Base-by-base conservation (phyloP, 108 stramenopile genomes). In the Pseudonitzschia pungens region DNA sequence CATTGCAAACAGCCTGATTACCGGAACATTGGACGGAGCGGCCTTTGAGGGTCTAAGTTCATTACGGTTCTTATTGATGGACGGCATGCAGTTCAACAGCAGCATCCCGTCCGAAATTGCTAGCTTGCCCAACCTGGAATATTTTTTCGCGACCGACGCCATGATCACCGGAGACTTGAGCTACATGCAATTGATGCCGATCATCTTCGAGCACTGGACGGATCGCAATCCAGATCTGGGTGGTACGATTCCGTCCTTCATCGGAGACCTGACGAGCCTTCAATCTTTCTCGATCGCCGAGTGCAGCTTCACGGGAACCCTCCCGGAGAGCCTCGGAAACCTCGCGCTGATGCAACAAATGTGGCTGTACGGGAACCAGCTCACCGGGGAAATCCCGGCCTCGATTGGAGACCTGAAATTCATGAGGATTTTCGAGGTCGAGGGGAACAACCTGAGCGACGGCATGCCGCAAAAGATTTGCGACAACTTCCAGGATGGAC, bases 371-470 rank as follows among this genome's bases (percentile, higher is more conserved):
- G 67, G 62, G n/a, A 75, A 75, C 41, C 45, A 68, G n/a, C 41
- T 75, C 26, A 43, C 18, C 10, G 74, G 74, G 7, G 43, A 67
- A 50, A 68, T 75, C 52, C 74, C 74, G 15, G 42, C 74, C 22
- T 40, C 69, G 20, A 4, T 75, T 15, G 66, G 65, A 16, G n/a
- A 44, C 18, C 43, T 75, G 40, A 59, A 41, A 5, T 41, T 42
- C 22, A 41, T 75, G 21, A 55, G 81, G 64, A 81, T 78, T 40
- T 56, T 75, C 14, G 45, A 58, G 53, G 24, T 87, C 44, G 78
- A 81, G 57, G 68, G 70, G 40, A 89, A 87, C 72, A 50, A 73
- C 40, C 59, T 89, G 44, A 75, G 68, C 27, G 85, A 54, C 36
- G 14, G 41, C 21, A 43, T 71, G 32, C 71, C 71, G 58, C 42